Evolutionary conservation across 2,329 filamentous ascomycete species (phyloP).

Genomic region (Fonsecaea monophora): DNA sequence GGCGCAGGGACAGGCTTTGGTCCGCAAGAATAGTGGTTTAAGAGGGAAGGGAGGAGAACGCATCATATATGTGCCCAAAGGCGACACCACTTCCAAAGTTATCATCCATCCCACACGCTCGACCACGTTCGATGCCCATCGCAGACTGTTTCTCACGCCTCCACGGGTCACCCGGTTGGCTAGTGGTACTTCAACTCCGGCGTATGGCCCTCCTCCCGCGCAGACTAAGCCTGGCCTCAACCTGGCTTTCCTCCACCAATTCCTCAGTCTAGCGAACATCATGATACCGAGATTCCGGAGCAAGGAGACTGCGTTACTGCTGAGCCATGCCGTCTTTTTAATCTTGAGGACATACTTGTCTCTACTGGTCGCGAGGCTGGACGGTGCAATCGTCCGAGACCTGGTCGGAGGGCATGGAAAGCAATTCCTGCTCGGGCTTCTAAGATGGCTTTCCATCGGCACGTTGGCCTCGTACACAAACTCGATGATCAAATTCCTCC

Average conservation of each 20-base stretch:
- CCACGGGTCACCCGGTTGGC: constrained; percentile 79
- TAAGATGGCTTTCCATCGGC: constrained; percentile 95
- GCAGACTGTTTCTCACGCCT: constrained; percentile 89
- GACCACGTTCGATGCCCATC: constrained; percentile 94
- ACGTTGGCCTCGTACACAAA: constrained; percentile 96
- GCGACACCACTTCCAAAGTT: constrained; percentile 85
- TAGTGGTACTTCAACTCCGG: constrained; percentile 65
- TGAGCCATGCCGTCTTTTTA: constrained; percentile 88
- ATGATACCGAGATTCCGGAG: constrained; percentile 96
- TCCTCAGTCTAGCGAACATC: constrained; percentile 93
- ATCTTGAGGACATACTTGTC: constrained; percentile 94
- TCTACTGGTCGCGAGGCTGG: constrained; percentile 86
- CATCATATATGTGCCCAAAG: constrained; percentile 94
- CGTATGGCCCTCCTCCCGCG: constrained; percentile 72
- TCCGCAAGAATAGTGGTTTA: constrained; percentile 90
- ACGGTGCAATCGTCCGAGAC: constrained; percentile 95
- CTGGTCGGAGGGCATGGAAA: constrained; percentile 93
- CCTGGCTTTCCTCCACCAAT: constrained; percentile 94
- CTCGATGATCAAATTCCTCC: constrained; percentile 97
- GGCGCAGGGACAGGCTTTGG: constrained; percentile 79
- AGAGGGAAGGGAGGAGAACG: constrained; percentile 93
- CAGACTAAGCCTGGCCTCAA: constrained; percentile 95
- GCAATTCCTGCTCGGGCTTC: constrained; percentile 83
- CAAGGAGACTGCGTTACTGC: constrained; percentile 88
- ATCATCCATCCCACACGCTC: constrained; percentile 88